Evolutionary conservation across 352 stramenopile species (phyloP).

Genomic region (Pythium utonaiense): DNA sequence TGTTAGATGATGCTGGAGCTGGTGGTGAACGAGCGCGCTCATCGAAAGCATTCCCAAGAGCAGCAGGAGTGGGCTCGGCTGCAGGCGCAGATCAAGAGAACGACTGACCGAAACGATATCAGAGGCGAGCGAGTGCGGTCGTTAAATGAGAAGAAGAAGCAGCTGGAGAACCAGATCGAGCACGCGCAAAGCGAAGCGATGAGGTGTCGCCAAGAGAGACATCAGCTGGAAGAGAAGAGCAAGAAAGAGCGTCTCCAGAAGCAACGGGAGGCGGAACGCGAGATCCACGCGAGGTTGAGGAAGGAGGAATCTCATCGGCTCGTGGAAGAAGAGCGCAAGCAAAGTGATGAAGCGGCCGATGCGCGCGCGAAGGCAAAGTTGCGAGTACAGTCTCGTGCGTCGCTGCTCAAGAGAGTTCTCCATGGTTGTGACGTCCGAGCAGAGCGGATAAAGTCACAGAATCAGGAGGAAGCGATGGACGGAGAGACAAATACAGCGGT

Average conservation of each 20-base stretch:
- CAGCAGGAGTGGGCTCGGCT: conserved; percentile 14
- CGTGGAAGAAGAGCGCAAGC: conserved; percentile 46
- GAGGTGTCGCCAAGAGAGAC: conserved; percentile 27
- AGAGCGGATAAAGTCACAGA: background rate
- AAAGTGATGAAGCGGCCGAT: conserved; percentile 37
- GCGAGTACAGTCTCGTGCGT: conserved; percentile 30
- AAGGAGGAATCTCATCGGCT: conserved; percentile 49
- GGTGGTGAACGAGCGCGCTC: conserved; percentile 6
- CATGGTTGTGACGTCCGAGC: conserved; percentile 24
- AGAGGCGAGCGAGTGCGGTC: conserved; percentile 8
- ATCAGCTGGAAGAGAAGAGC: conserved; percentile 41
- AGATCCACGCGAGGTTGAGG: conserved; percentile 35
- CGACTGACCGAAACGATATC: conserved; percentile 12
- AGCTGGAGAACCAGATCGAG: conserved; percentile 34
- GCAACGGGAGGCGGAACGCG: conserved; percentile 48
- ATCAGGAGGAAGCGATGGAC: conserved; percentile 18
- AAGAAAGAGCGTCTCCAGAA: conserved; percentile 36
- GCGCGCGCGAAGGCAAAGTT: conserved; percentile 45
- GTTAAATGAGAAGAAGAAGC: conserved; percentile 23
- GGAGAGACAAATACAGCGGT: background rate
- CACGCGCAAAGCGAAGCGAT: conserved; percentile 24
- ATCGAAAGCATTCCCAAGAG: background rate
- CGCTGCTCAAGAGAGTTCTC: conserved; percentile 33
- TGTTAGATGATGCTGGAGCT: conserved; percentile 21
- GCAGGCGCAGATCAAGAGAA: conserved; percentile 12